Conservation (phyloP, 208 protist genomes). For the Leishmania gerbilli region DNA sequence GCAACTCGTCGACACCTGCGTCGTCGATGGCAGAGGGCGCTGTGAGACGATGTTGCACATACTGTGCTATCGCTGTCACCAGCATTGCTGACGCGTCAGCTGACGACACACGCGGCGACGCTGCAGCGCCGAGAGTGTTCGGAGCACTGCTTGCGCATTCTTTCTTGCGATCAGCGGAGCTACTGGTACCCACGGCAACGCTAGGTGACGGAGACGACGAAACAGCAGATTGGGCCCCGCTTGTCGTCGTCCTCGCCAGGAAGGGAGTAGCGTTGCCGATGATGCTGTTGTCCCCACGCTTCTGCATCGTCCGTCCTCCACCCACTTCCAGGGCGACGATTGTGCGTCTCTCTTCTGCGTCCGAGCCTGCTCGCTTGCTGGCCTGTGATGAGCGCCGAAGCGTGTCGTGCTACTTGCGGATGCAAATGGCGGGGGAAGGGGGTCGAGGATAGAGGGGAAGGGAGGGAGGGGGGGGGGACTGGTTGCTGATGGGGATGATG, state of each 20-base stretch:
- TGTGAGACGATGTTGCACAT: constrained; percentile 2
- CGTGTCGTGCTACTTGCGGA: background rate
- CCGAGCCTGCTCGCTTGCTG: background rate
- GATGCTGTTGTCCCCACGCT: background rate
- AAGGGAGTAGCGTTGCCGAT: background rate
- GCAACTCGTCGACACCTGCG: background rate
- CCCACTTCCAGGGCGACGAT: too few species aligned
- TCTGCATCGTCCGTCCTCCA: constrained; percentile 1
- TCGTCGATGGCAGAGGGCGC: background rate
- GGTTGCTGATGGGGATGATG: background rate
- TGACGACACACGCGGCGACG: background rate
- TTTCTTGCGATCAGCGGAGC: background rate
- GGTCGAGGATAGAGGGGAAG: background rate
- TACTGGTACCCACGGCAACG: background rate
- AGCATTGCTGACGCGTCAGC: constrained; percentile 5
- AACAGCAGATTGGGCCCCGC: background rate
- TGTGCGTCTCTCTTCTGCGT: background rate
- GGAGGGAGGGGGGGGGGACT: background rate
- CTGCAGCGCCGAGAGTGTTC: background rate
- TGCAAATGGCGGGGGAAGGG: background rate
- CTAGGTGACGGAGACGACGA: background rate
- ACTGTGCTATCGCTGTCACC: background rate
- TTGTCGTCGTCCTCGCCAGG: background rate
- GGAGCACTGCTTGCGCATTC: background rate
- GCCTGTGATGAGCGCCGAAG: background rate